phyloP scores from a whole-genome alignment of 1,139 yeast genomes.

The Meyerozyma smithsonii region DNA sequence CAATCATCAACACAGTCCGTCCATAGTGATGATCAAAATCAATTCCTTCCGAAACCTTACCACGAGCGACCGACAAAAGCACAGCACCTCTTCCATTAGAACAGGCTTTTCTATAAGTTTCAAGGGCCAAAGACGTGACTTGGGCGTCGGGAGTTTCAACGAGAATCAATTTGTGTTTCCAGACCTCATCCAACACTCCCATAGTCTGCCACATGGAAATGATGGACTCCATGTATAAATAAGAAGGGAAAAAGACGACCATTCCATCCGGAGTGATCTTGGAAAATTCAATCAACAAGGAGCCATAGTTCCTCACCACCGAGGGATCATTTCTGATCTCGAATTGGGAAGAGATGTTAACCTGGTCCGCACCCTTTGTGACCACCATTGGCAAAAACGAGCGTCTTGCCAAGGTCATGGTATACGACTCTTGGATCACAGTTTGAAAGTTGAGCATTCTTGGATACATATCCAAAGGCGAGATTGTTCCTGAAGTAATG shows the following conservation, averaged over 20 bases:
- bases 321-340: constrained; percentile 97
- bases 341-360: constrained; percentile 90
- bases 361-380: constrained; percentile 97
- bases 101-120: constrained; percentile 94
- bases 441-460: constrained; percentile 94
- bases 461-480: constrained; percentile 98
- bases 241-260: constrained; percentile 96
- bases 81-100: constrained; percentile 98
- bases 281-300: constrained; percentile 83
- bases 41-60: constrained; percentile 96
- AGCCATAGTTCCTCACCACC: constrained; percentile 94
- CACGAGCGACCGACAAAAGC: constrained; percentile 94
- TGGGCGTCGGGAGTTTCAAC: constrained; percentile 99
- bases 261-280: constrained; percentile 97
- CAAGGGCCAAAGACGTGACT: constrained; percentile 92
- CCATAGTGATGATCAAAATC: constrained; percentile 99
- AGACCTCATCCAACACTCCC: constrained; percentile 97
- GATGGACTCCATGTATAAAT: constrained; percentile 94
- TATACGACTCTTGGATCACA: constrained; percentile 88
- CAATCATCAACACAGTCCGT: constrained; percentile 95
- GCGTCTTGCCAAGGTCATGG: constrained; percentile 91
- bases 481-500: constrained; percentile 95
- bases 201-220: constrained; percentile 97
- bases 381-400: constrained; percentile 94
- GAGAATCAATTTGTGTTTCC: constrained; percentile 91